These are phyloP conservation scores for Aspergillus conjunctus DNA, from an alignment of 495 filamentous ascomycete genomes.

Conservation along the genomic window DNA sequence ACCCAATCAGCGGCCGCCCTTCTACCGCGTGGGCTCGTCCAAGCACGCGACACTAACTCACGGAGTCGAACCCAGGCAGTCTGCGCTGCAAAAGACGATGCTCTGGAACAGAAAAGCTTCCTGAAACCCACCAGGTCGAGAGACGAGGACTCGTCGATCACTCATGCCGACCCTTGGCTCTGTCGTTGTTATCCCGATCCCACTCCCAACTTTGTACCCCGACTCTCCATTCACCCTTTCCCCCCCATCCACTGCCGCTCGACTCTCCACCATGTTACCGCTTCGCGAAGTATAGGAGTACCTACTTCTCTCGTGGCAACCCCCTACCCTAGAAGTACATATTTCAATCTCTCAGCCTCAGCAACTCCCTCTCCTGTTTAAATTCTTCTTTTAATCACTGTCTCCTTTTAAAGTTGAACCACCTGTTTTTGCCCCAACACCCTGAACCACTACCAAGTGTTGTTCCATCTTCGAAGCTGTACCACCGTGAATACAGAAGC, in stretches of 20 bases:
- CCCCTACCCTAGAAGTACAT: too few species aligned
- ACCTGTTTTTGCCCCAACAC: neutral
- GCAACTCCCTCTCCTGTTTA: too few species aligned
- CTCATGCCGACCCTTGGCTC: neutral
- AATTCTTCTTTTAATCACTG: too few species aligned
- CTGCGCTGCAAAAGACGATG: neutral
- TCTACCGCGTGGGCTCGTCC: constrained; percentile 38
- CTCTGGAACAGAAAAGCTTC: constrained; percentile 10
- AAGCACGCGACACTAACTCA: constrained; percentile 50
- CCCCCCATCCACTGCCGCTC: neutral
- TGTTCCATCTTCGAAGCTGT: neutral
- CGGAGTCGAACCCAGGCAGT: constrained; percentile 4
- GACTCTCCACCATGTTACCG: constrained; percentile 13
- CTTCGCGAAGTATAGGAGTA: neutral
- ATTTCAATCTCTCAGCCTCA: too few species aligned
- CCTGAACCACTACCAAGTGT: neutral
- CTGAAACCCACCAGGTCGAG: constrained; percentile 17
- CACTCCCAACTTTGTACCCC: constrained; percentile 10
- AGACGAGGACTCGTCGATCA: constrained; percentile 21
- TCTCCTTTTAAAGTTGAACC: too few species aligned
- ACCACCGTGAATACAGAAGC: neutral
- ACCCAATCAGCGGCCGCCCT: constrained; percentile 35
- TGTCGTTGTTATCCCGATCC: constrained; percentile 6
- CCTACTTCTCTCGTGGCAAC: neutral
- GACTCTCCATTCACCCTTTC: neutral